Evolutionary conservation across 768 basidiomycete species (phyloP).

Genomic region (Kwoniella dejecticola): DNA sequence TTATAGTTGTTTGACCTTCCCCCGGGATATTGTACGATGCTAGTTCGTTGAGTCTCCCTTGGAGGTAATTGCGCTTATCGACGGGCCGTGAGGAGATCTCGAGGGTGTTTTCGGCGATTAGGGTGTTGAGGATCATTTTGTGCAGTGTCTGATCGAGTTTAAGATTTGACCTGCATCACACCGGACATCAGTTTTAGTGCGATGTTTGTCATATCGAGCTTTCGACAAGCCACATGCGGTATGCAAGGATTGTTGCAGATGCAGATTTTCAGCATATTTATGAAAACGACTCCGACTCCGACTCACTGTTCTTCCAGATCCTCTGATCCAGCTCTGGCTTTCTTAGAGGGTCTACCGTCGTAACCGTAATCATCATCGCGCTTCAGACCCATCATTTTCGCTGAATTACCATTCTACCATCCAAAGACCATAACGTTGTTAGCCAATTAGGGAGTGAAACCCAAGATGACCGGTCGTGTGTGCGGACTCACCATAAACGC

Average conservation of each 20-base stretch:
- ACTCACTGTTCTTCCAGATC: slow-evolving; percentile 48
- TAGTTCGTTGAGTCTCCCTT: slow-evolving; percentile 45
- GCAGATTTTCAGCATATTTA: too few species aligned
- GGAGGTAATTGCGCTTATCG: slow-evolving; percentile 50
- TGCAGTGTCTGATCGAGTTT: slow-evolving; percentile 56
- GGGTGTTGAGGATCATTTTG: slow-evolving; percentile 47
- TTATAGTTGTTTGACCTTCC: slow-evolving; percentile 33
- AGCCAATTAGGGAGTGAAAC: not conserved
- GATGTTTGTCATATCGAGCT: not conserved
- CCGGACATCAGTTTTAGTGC: not conserved
- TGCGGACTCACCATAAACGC: slow-evolving; percentile 52
- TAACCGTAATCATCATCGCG: slow-evolving; percentile 19
- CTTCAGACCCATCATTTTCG: slow-evolving; percentile 51
- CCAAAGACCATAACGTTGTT: not conserved
- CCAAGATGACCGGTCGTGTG: not conserved
- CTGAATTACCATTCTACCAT: slow-evolving; percentile 49
- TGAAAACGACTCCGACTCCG: not conserved
- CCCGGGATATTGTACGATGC: slow-evolving; percentile 46
- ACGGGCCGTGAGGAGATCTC: slow-evolving; percentile 37
- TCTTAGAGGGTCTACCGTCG: slow-evolving; percentile 24
- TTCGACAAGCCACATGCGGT: too few species aligned
- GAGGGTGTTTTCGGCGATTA: slow-evolving; percentile 39
- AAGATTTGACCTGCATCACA: slow-evolving; percentile 40
- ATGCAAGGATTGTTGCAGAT: too few species aligned
- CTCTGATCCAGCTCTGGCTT: slow-evolving; percentile 19